Conservation (phyloP, 345 rosid genomes). For the Syzygium aqueum region DNA sequence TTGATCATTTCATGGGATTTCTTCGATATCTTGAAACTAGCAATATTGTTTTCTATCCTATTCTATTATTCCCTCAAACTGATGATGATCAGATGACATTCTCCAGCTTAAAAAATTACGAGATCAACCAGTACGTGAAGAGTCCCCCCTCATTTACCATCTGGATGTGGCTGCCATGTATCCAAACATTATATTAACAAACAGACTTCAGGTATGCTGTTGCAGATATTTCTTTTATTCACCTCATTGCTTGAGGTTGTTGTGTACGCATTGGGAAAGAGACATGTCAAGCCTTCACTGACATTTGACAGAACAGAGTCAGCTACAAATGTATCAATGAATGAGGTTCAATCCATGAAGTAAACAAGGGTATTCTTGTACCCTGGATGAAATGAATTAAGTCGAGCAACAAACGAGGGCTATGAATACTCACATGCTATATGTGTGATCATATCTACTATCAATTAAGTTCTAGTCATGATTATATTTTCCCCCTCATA, state of each 20-base stretch:
- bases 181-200: constrained; percentile 95
- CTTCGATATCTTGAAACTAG: background rate
- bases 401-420: background rate
- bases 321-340: background rate
- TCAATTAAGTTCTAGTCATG: background rate
- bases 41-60: background rate
- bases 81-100: background rate
- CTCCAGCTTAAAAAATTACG: constrained; percentile 70
- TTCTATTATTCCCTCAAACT: background rate
- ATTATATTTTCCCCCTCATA: background rate
- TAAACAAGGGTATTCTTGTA: background rate
- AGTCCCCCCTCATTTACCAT: constrained; percentile 95
- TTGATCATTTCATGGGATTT: background rate
- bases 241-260: background rate
- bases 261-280: background rate
- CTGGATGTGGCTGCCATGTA: constrained; percentile 99
- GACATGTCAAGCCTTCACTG: background rate
- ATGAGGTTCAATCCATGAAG: background rate
- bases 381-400: background rate
- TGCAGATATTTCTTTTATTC: background rate
- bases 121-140: constrained; percentile 78
- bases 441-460: background rate
- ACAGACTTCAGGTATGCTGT: constrained; percentile 79
- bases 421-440: background rate
- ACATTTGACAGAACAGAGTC: background rate